A percentile compares a stretch with the other conserved stretches of the same genome.
Conservation (phyloP, 192 early-diverging fungal species). For the Backusella psychrophila region DNA sequence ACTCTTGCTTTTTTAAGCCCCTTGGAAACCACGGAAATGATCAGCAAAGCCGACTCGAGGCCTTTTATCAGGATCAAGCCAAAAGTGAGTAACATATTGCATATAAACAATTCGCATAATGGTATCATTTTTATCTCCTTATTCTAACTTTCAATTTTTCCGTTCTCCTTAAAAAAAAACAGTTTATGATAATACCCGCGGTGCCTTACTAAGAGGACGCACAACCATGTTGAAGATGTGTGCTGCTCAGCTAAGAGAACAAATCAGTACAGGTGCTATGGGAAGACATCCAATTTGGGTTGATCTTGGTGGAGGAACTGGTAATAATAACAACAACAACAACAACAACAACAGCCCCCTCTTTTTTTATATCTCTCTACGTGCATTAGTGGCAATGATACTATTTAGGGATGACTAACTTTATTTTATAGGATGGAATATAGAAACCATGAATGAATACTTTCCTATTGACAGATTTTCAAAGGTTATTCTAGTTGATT, state of each 20-base stretch:
- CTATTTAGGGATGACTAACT: neutral
- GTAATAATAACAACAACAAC: conserved; percentile 16
- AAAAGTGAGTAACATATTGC: conserved; percentile 40
- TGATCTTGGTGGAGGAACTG: conserved; percentile 68
- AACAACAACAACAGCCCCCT: neutral
- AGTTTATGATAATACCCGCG: conserved; percentile 77
- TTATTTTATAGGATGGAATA: conserved; percentile 56
- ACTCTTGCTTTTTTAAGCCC: conserved; percentile 77
- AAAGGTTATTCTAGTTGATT: conserved; percentile 77
- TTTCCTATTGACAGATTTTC: conserved; percentile 76
- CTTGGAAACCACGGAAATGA: conserved; percentile 58
- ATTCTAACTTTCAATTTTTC: conserved; percentile 11
- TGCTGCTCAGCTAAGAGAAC: conserved; percentile 67
- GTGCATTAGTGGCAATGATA: no score
- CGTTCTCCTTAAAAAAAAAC: conserved; percentile 10
- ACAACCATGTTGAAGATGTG: conserved; percentile 80
- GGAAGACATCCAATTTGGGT: conserved; percentile 51
- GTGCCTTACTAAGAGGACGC: conserved; percentile 69
- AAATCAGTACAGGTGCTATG: conserved; percentile 18
- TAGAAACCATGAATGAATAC: conserved; percentile 73
- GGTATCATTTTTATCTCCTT: neutral
- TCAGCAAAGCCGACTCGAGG: conserved; percentile 72
- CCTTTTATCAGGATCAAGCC: conserved; percentile 81
- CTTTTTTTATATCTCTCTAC: neutral
- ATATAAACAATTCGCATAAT: conserved; percentile 4